A percentile compares a stretch with the other conserved stretches of the same genome.
phyloP scores from a whole-genome alignment of 768 basidiomycete genomes.

The Psilocybe cyanescens region DNA sequence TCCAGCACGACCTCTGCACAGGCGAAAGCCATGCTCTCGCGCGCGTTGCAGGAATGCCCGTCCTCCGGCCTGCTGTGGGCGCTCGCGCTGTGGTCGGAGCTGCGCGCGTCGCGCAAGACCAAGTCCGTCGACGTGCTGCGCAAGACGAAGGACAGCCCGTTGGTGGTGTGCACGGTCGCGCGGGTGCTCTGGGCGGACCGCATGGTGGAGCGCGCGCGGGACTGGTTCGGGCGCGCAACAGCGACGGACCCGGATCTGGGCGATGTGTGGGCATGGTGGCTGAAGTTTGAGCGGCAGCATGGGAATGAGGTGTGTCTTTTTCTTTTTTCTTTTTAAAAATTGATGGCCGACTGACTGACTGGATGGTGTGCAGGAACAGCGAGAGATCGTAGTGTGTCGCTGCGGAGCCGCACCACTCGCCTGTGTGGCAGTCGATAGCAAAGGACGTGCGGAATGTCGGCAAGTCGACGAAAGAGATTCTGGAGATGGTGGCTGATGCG shows the following conservation, averaged over 20 bases:
- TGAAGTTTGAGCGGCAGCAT: constrained; percentile 93
- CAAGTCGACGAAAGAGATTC: constrained; percentile 66
- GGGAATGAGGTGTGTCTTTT: constrained; percentile 74
- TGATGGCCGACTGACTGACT: constrained; percentile 2
- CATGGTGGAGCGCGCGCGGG: constrained; percentile 92
- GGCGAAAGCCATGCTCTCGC: constrained; percentile 85
- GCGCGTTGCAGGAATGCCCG: constrained; percentile 94
- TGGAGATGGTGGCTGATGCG: constrained; percentile 65
- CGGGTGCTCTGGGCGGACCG: constrained; percentile 94
- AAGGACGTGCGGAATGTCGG: constrained; percentile 81
- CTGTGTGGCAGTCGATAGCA: constrained; percentile 79
- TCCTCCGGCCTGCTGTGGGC: constrained; percentile 90
- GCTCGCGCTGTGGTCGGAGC: constrained; percentile 92
- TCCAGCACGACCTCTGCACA: constrained; percentile 45
- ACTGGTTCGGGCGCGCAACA: constrained; percentile 92
- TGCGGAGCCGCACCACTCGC: constrained; percentile 87
- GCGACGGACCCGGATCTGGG: constrained; percentile 73
- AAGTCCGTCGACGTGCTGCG: constrained; percentile 92
- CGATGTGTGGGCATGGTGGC: constrained; percentile 97
- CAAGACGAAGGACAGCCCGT: constrained; percentile 85
- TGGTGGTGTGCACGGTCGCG: constrained; percentile 90
- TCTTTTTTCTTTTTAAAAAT: not conserved
- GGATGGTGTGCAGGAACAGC: constrained; percentile 42
- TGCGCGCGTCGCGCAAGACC: constrained; percentile 86
- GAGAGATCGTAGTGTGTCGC: constrained; percentile 74